phyloP scores from a whole-genome alignment of 805 yeast species.

The Vanderwaltozyma yarrowii region DNA sequence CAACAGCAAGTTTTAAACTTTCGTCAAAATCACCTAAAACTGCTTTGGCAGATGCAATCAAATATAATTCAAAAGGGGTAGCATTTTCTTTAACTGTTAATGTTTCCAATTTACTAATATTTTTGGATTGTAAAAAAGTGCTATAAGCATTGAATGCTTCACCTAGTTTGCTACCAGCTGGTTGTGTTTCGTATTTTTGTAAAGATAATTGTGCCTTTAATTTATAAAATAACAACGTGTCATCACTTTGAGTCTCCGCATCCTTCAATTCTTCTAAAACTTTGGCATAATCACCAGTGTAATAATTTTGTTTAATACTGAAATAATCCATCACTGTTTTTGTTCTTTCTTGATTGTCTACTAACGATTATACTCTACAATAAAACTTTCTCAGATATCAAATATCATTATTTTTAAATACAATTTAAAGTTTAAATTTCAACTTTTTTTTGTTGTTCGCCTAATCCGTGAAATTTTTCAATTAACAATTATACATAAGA shows the following conservation, averaged over 20 bases:
- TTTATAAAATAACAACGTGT: conserved; percentile 26
- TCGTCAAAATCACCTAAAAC: conserved; percentile 22
- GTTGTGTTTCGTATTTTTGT: conserved; percentile 15
- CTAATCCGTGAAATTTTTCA: no score
- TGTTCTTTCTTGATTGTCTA: no score
- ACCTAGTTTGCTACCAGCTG: conserved; percentile 14
- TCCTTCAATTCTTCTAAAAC: conserved; percentile 34
- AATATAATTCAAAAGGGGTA: conserved; percentile 15
- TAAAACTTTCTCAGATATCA: no score
- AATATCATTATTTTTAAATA: no score
- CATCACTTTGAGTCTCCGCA: conserved; percentile 26
- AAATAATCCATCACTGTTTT: conserved; percentile 34
- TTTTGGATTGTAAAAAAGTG: conserved; percentile 13
- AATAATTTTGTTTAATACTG: conserved; percentile 48
- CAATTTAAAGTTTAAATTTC: no score
- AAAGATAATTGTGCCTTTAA: conserved; percentile 27
- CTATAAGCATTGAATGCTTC: conserved; percentile 24
- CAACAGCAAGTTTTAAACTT: conserved; percentile 32
- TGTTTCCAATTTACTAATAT: conserved; percentile 10
- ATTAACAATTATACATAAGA: no score
- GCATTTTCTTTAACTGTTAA: conserved; percentile 3
- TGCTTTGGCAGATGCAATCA: conserved; percentile 23
- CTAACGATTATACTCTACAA: no score
- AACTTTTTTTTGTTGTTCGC: no score
- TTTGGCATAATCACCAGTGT: conserved; percentile 45